Percentiles rank a stretch among this genome's conserved stretches.
Conservation (phyloP, 208 protist species). For the Trypanosomatidae sp. region DNA sequence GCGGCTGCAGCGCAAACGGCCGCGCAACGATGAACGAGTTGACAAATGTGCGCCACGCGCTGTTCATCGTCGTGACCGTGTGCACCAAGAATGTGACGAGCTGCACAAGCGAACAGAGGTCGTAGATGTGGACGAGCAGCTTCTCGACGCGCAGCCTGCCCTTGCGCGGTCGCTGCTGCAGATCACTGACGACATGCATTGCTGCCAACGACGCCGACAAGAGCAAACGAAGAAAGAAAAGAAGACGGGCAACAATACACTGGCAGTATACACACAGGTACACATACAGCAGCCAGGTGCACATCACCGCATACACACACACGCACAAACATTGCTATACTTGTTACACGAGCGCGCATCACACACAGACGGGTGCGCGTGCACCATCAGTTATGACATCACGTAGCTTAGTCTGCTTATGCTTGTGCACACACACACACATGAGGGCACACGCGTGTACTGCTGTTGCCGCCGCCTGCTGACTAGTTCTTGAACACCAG, state of each 20-base stretch:
- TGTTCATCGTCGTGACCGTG: slow-evolving; percentile 22
- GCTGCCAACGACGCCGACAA: background rate
- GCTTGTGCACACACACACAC: too few species aligned
- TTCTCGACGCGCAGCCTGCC: slow-evolving; percentile 50
- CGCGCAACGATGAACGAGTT: slow-evolving; percentile 21
- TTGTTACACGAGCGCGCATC: background rate
- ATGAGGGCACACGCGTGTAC: too few species aligned
- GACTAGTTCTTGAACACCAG: slow-evolving; percentile 37
- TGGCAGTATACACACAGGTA: background rate
- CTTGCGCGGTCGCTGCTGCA: slow-evolving; percentile 54
- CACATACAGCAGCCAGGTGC: background rate
- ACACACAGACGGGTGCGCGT: too few species aligned
- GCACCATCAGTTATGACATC: too few species aligned
- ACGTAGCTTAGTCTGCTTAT: too few species aligned
- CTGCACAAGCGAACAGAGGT: slow-evolving; percentile 39
- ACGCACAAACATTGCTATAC: too few species aligned
- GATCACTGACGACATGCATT: slow-evolving; percentile 68
- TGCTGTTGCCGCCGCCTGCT: background rate
- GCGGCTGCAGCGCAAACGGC: slow-evolving; percentile 16
- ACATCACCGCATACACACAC: background rate
- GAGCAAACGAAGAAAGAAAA: slow-evolving; percentile 7
- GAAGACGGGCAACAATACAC: background rate
- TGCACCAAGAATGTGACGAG: slow-evolving; percentile 35
- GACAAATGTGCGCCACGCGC: slow-evolving; percentile 30
- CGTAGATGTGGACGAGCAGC: slow-evolving; percentile 30